A percentile compares a stretch with the other conserved stretches of the same genome.
These are phyloP conservation scores for Diplodia intermedia DNA, from an alignment of 2,329 filamentous ascomycete genomes.

Conservation along the genomic window DNA sequence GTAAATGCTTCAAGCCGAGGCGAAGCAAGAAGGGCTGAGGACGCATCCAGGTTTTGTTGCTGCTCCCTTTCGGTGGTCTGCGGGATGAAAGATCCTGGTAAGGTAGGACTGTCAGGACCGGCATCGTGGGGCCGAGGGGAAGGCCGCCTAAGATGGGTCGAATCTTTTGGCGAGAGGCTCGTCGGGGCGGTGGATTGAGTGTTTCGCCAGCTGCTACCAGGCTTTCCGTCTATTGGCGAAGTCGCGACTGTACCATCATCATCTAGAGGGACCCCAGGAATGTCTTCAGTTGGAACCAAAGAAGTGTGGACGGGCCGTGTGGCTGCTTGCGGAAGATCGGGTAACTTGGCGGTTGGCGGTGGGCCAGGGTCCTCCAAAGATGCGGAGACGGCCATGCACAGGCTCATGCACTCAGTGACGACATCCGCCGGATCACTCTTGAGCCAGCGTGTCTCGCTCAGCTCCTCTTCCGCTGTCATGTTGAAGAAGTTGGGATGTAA, in stretches of 20 bases:
- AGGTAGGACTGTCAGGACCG: constrained; percentile 66
- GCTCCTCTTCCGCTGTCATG: constrained; percentile 78
- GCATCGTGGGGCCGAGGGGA: constrained; percentile 46
- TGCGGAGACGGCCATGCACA: constrained; percentile 60
- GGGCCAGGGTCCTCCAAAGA: constrained; percentile 55
- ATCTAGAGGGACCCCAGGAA: constrained; percentile 44
- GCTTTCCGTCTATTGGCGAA: constrained; percentile 32
- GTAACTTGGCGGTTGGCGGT: constrained; percentile 55
- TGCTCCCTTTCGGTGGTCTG: constrained; percentile 36
- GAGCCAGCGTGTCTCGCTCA: constrained; percentile 79
- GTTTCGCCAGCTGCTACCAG: constrained; percentile 59
- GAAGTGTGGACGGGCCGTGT: not conserved
- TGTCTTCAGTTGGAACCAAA: constrained; percentile 46
- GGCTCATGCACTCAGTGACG: constrained; percentile 77
- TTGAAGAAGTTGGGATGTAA: constrained; percentile 86
- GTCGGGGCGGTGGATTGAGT: constrained; percentile 59
- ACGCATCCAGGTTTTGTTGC: not conserved
- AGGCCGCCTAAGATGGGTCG: constrained; percentile 1
- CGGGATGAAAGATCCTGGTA: constrained; percentile 56
- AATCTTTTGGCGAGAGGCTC: constrained; percentile 25
- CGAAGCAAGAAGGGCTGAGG: constrained; percentile 33
- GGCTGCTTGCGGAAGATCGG: constrained; percentile 49
- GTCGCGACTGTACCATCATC: constrained; percentile 41
- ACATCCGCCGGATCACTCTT: constrained; percentile 81
- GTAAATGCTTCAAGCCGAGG: constrained; percentile 47